Conservation (phyloP, 805 yeast species). For the Zygosaccharomyces rouxii region DNA sequence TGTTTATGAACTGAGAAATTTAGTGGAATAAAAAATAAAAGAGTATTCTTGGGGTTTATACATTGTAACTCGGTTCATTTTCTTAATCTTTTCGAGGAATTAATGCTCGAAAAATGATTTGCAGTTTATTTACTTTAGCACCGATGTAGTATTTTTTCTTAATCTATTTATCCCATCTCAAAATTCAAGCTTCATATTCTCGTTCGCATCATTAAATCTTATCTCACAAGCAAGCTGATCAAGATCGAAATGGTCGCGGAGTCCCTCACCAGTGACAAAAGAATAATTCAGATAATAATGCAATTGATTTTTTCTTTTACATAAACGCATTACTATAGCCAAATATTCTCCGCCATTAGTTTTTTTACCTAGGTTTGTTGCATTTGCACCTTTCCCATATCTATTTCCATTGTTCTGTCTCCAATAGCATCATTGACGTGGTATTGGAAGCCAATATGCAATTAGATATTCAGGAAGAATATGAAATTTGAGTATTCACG, state of each 20-base stretch:
- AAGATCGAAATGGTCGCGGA: not conserved
- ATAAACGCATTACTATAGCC: too few relatives aligned
- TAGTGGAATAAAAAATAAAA: not conserved
- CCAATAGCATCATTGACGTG: too few relatives aligned
- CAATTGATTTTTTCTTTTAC: not conserved
- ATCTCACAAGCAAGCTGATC: not conserved
- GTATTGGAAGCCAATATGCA: too few relatives aligned
- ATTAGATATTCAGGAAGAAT: too few relatives aligned
- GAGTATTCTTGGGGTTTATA: not conserved
- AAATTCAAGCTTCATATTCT: not conserved
- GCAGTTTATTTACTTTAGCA: not conserved
- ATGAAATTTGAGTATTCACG: too few relatives aligned
- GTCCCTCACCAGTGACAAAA: not conserved
- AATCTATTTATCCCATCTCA: not conserved
- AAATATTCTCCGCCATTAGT: too few relatives aligned
- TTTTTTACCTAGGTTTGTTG: too few relatives aligned
- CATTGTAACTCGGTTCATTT: not conserved
- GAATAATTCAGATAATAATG: not conserved
- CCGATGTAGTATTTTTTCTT: not conserved
- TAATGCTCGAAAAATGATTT: not conserved
- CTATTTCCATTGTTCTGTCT: too few relatives aligned
- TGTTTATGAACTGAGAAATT: constrained; percentile 62
- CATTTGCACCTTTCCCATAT: too few relatives aligned
- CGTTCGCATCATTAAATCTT: not conserved
- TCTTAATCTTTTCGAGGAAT: not conserved